A percentile compares a stretch with the other conserved stretches of the same genome.
Conservation (phyloP, 768 basidiomycete genomes). For the Tulasnella sp. region DNA sequence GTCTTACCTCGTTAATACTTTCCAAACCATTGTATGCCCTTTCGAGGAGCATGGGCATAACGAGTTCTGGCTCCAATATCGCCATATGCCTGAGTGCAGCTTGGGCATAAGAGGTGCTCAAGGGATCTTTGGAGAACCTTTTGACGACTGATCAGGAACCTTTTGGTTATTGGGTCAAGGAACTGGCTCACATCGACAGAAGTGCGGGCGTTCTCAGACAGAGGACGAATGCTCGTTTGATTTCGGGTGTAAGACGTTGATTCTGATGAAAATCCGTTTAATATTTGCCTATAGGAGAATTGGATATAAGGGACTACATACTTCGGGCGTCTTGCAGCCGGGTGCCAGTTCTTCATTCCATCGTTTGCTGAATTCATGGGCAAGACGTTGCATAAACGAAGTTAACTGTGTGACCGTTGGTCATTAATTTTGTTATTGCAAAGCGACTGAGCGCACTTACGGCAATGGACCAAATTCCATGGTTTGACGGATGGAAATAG, state of each 20-base stretch:
- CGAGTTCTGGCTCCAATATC: constrained; percentile 63
- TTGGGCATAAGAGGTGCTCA: constrained; percentile 72
- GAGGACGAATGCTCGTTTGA: constrained; percentile 70
- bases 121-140: constrained; percentile 60
- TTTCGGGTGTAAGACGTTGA: constrained; percentile 64
- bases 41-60: constrained; percentile 86
- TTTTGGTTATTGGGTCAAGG: constrained; percentile 25
- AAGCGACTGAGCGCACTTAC: constrained; percentile 29
- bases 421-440: not conserved
- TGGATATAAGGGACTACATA: constrained; percentile 27
- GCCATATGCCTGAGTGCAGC: constrained; percentile 65
- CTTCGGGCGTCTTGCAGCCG: constrained; percentile 65
- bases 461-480: constrained; percentile 63
- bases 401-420: constrained; percentile 35
- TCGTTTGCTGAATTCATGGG: constrained; percentile 66
- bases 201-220: constrained; percentile 76
- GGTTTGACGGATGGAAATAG: constrained; percentile 92
- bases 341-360: constrained; percentile 64
- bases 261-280: constrained; percentile 6
- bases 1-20: constrained; percentile 58
- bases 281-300: constrained; percentile 30
- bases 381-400: constrained; percentile 56
- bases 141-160: not conserved
- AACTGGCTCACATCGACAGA: constrained; percentile 56
- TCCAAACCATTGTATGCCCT: constrained; percentile 87